phyloP scores from a whole-genome alignment of 192 early-diverging fungal species.

The Allomyces macrogynus region DNA sequence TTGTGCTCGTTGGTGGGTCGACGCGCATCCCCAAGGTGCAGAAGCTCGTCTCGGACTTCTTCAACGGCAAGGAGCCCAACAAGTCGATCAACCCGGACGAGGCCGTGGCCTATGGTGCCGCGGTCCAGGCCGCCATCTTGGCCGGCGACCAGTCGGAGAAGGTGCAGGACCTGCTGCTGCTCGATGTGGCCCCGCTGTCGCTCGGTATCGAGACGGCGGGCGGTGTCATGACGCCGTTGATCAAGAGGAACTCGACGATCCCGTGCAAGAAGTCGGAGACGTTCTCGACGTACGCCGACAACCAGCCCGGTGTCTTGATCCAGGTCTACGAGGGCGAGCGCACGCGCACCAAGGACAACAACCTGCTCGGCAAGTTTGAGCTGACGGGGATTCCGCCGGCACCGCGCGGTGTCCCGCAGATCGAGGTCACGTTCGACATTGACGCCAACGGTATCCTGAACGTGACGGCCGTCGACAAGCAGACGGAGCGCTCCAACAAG shows the following conservation, averaged over 20 bases:
- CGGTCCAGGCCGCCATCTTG: slow-evolving; percentile 93
- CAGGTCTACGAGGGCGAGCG: slow-evolving; percentile 98
- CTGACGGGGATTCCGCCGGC: slow-evolving; percentile 91
- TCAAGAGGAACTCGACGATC: slow-evolving; percentile 94
- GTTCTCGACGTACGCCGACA: slow-evolving; percentile 96
- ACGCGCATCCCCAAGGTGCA: slow-evolving; percentile 99
- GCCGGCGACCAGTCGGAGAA: slow-evolving; percentile 91
- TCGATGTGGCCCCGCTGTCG: slow-evolving; percentile 92
- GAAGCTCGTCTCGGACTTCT: slow-evolving; percentile 97
- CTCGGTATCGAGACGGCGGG: slow-evolving; percentile 96
- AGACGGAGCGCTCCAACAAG: too few relatives aligned
- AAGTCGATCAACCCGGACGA: too few relatives aligned
- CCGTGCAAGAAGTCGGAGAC: slow-evolving; percentile 95
- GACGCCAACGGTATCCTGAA: too few relatives aligned
- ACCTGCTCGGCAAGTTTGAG: slow-evolving; percentile 94
- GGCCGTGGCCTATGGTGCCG: too few relatives aligned
- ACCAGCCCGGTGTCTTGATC: slow-evolving; percentile 94
- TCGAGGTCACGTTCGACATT: slow-evolving; percentile 91
- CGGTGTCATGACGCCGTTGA: slow-evolving; percentile 93
- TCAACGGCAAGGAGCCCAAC: too few relatives aligned
- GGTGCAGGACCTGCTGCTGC: slow-evolving; percentile 79
- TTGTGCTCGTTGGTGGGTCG: slow-evolving; percentile 93
- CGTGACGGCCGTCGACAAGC: too few relatives aligned
- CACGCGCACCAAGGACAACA: slow-evolving; percentile 94
- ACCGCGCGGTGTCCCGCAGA: slow-evolving; percentile 89